Conservation (phyloP, 306 rosid species). For the Castanea mollissima region DNA sequence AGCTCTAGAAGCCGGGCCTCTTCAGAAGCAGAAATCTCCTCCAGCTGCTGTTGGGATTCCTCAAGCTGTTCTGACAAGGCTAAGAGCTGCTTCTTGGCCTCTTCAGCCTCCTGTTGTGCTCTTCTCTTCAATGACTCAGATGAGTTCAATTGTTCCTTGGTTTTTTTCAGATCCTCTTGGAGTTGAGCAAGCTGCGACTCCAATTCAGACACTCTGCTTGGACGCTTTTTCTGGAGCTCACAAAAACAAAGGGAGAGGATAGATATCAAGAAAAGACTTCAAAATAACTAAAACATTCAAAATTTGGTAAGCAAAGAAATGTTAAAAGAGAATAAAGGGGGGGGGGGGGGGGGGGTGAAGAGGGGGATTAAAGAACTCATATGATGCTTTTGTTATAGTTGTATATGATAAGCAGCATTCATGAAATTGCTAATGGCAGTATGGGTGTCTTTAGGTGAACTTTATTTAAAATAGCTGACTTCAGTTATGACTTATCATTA, state of each 20-base stretch:
- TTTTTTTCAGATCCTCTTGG: conserved; percentile 67
- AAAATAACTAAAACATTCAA: not conserved
- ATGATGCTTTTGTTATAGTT: not conserved
- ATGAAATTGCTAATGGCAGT: not conserved
- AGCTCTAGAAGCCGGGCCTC: conserved; percentile 74
- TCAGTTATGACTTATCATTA: not conserved
- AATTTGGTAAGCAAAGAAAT: not conserved
- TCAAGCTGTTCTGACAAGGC: conserved; percentile 59
- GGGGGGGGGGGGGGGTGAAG: too few relatives aligned
- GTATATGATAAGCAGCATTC: not conserved
- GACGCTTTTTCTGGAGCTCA: conserved; percentile 56
- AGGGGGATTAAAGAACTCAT: not conserved
- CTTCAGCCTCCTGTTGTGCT: conserved; percentile 71
- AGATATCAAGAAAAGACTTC: not conserved
- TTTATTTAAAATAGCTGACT: not conserved
- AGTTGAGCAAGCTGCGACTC: conserved; percentile 65
- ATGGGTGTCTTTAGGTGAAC: not conserved
- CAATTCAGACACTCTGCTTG: conserved; percentile 57
- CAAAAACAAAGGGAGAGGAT: conserved; percentile 9
- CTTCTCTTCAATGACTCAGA: conserved; percentile 60
- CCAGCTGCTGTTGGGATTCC: conserved; percentile 69
- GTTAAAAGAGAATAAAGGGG: not conserved
- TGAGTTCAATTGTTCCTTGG: conserved; percentile 64
- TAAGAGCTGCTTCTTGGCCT: conserved; percentile 54
- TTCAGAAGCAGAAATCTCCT: conserved; percentile 71